These are phyloP conservation scores for Postia placenta DNA, from an alignment of 768 basidiomycete genomes.

Conservation along the genomic window DNA sequence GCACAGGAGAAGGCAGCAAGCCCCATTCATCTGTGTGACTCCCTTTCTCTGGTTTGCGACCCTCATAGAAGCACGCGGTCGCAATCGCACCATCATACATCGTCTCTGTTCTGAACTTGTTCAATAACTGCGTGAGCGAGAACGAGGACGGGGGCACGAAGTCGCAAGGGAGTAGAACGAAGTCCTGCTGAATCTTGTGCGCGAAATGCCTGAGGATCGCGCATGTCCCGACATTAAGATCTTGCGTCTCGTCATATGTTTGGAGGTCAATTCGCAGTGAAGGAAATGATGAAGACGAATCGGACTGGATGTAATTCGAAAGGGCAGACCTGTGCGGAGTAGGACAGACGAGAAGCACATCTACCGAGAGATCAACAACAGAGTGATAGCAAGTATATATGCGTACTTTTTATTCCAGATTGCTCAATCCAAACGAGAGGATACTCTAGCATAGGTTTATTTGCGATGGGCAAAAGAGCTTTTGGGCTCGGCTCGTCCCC, in stretches of 20 bases:
- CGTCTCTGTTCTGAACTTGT: constrained; percentile 76
- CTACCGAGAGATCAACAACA: constrained; percentile 31
- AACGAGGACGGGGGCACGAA: constrained; percentile 75
- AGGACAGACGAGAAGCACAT: constrained; percentile 85
- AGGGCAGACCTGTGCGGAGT: constrained; percentile 66
- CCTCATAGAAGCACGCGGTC: constrained; percentile 61
- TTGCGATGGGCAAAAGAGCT: constrained; percentile 81
- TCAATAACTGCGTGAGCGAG: constrained; percentile 61
- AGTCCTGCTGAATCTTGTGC: constrained; percentile 72
- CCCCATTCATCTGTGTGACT: constrained; percentile 65
- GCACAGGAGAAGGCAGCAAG: constrained; percentile 31
- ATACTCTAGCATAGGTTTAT: constrained; percentile 83
- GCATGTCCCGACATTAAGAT: constrained; percentile 64
- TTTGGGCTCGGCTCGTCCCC: constrained; percentile 84
- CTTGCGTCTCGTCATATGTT: constrained; percentile 69
- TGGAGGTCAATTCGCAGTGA: constrained; percentile 72
- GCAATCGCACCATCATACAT: constrained; percentile 58
- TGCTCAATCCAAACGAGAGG: constrained; percentile 82
- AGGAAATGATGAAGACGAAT: constrained; percentile 53
- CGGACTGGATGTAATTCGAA: constrained; percentile 81
- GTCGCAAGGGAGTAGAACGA: constrained; percentile 88
- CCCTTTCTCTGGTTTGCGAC: constrained; percentile 46
- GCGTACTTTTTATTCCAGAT: constrained; percentile 74
- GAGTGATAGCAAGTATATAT: neutral
- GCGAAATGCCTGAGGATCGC: constrained; percentile 74